Percentiles rank a stretch among this genome's conserved stretches.
These are phyloP conservation scores for Rhizopogon vulgaris DNA, from an alignment of 768 basidiomycete genomes.

Conservation along the genomic window DNA sequence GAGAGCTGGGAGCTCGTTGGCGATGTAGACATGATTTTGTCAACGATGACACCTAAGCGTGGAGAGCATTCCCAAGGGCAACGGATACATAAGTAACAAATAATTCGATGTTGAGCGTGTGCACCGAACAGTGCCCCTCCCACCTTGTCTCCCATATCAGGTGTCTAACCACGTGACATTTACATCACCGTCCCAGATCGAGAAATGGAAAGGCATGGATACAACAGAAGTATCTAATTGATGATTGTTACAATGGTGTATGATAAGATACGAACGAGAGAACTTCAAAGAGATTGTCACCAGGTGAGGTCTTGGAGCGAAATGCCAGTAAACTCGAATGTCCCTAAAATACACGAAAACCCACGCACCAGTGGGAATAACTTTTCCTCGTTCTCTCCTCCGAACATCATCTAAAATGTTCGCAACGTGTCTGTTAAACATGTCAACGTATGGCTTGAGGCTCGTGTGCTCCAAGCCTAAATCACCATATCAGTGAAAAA, in stretches of 20 bases:
- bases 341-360: background rate
- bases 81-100: background rate
- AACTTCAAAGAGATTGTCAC: conserved; percentile 9
- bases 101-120: background rate
- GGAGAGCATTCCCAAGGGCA: conserved; percentile 11
- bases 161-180: background rate
- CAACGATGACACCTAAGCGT: background rate
- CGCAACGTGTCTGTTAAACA: conserved; percentile 70
- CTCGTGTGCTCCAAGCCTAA: conserved; percentile 84
- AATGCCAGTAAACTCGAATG: background rate
- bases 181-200: too few relatives aligned
- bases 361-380: conserved; percentile 8
- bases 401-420: conserved; percentile 25
- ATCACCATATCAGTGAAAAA: conserved; percentile 2
- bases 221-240: background rate
- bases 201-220: background rate
- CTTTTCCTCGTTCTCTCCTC: conserved; percentile 12
- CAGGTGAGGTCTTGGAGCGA: conserved; percentile 17
- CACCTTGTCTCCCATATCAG: background rate
- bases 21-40: conserved; percentile 14
- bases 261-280: background rate
- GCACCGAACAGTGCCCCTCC: too few relatives aligned
- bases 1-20: conserved; percentile 7
- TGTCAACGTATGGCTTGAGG: conserved; percentile 82
- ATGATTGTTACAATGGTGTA: background rate